Conservation (phyloP, 352 stramenopile genomes). For the Phytophthora cactorum region DNA sequence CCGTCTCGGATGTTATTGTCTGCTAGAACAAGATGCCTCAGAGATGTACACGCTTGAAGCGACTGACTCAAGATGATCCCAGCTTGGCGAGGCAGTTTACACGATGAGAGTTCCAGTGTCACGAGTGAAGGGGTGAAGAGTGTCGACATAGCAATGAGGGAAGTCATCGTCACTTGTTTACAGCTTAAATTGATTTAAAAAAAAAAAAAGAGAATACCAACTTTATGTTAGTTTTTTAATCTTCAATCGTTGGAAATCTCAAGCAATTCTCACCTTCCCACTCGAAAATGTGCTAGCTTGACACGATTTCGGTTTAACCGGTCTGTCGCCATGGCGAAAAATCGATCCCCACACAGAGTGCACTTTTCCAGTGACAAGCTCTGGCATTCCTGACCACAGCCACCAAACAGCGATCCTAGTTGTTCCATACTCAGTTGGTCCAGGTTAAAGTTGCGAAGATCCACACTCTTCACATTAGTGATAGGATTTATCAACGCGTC, state of each 20-base stretch:
- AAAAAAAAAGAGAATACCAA: neutral
- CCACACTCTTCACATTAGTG: constrained; percentile 32
- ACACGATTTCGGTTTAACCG: constrained; percentile 30
- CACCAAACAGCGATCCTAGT: constrained; percentile 40
- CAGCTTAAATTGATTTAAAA: constrained; percentile 26
- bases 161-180: constrained; percentile 62
- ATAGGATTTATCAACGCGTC: constrained; percentile 25
- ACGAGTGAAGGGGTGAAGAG: constrained; percentile 44
- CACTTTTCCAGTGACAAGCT: constrained; percentile 50
- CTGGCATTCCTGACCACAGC: constrained; percentile 28
- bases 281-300: constrained; percentile 31
- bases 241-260: neutral
- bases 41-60: constrained; percentile 36
- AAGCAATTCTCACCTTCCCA: constrained; percentile 29
- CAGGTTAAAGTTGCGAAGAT: constrained; percentile 36
- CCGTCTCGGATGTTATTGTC: constrained; percentile 67
- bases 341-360: constrained; percentile 43
- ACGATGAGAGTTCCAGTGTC: constrained; percentile 57
- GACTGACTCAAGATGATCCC: constrained; percentile 70
- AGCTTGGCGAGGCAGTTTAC: constrained; percentile 56
- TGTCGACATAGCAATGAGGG: constrained; percentile 52
- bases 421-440: constrained; percentile 31
- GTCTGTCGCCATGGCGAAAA: constrained; percentile 39
- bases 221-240: neutral
- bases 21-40: constrained; percentile 46